phyloP scores from a whole-genome alignment of 768 basidiomycete genomes.

The Hericium coralloides region DNA sequence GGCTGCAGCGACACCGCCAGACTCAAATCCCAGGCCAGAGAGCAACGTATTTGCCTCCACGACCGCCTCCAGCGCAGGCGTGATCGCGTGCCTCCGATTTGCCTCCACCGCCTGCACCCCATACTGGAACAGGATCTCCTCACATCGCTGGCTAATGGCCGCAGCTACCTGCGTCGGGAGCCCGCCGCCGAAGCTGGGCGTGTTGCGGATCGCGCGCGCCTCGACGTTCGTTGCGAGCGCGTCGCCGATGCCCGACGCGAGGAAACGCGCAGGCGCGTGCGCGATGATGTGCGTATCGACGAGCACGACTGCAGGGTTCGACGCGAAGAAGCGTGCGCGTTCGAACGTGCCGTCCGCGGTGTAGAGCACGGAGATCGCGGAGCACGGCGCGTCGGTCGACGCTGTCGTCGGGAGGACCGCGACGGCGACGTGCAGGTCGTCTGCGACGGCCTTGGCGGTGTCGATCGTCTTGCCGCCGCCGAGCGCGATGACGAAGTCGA shows the following conservation, averaged over 20 bases:
- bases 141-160: constrained; percentile 22
- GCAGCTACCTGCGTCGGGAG: constrained; percentile 21
- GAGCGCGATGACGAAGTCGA: constrained; percentile 23
- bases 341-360: constrained; percentile 21
- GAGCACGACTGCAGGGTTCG: constrained; percentile 21
- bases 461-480: constrained; percentile 26
- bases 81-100: constrained; percentile 19
- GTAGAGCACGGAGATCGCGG: constrained; percentile 26
- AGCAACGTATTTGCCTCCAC: constrained; percentile 24
- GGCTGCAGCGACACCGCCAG: constrained; percentile 23
- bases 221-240: constrained; percentile 25
- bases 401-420: constrained; percentile 23
- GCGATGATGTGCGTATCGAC: constrained; percentile 24
- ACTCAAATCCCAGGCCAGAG: constrained; percentile 24
- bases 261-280: constrained; percentile 21
- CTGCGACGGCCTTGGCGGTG: constrained; percentile 21
- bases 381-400: constrained; percentile 26
- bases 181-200: constrained; percentile 22
- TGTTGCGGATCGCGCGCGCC: constrained; percentile 17
- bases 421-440: constrained; percentile 17
- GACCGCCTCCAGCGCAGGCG: constrained; percentile 23
- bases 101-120: constrained; percentile 23
- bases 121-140: constrained; percentile 25
- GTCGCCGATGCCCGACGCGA: constrained; percentile 24
- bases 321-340: constrained; percentile 20